Conservation (phyloP, 2,329 filamentous ascomycete species). For the Paecilomyces sp. region DNA sequence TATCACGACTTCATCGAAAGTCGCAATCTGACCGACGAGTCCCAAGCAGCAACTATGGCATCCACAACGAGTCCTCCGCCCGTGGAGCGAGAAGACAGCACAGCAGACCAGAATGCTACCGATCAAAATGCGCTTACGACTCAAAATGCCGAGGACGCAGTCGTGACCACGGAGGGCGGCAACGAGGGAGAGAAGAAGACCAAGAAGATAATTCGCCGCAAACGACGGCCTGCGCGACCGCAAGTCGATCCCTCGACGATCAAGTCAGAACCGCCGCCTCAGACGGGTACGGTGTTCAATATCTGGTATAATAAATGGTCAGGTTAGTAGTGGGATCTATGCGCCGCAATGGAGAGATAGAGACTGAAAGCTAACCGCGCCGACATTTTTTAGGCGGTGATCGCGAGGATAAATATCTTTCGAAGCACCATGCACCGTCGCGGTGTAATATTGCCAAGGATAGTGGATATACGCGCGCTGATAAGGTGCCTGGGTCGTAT, state of each 20-base stretch:
- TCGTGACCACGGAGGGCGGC: conserved; percentile 23
- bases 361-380: background rate
- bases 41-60: conserved; percentile 16
- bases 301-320: conserved; percentile 99
- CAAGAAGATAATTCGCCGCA: conserved; percentile 88
- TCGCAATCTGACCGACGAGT: background rate
- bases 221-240: conserved; percentile 78
- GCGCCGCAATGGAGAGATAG: background rate
- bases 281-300: conserved; percentile 94
- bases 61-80: conserved; percentile 29
- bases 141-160: conserved; percentile 8
- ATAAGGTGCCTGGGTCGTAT: conserved; percentile 70
- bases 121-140: conserved; percentile 11
- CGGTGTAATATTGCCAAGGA: conserved; percentile 83
- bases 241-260: conserved; percentile 83
- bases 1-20: conserved; percentile 1
- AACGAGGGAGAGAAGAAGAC: conserved; percentile 52
- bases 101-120: background rate
- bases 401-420: conserved; percentile 82
- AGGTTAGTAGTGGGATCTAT: conserved; percentile 25
- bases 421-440: conserved; percentile 71
- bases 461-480: conserved; percentile 69
- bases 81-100: conserved; percentile 39
- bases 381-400: conserved; percentile 56
- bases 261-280: conserved; percentile 76